Evolutionary conservation across 1,139 yeast species (phyloP), one percentile per base, ranked within the genome.

Genomic region (Magnusiomyces paraingens): DNA sequence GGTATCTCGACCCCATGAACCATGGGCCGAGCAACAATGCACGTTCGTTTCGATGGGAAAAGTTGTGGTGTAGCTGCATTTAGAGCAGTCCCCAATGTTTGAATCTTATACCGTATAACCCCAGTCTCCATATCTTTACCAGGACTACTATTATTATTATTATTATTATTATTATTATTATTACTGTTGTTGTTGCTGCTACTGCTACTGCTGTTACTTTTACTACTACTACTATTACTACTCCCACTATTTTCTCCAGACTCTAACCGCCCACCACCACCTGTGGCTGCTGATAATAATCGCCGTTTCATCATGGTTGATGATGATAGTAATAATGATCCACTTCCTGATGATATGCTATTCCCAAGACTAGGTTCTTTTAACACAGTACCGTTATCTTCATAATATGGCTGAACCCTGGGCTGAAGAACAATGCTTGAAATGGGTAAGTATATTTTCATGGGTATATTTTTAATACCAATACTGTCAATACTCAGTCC

Each of bases 1-100:
- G 82, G 80, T 1, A 83, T 66, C 11, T 72, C 70, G 1, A 87
- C 76, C 0, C 96, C 96, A 55, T 88, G 95, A 5, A 81, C 69
- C 20, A 79, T 69, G 0, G 84, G 80, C 38, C 71, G 66, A 0
- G 81, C 78, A 2, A 71, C 55, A 1, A 70, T 63, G 50, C 70
- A 67, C 59, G 62, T 63, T 57, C 64, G 59, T 45, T 55, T 66
- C 15, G 61, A 75, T 49, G 58, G 77, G 59, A 79, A 75, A 45
- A 79, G 61, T 8, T 75, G 77, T 0, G 84, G 80, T n/a, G 79
- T 55, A 11, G 69, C 64, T 2, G 64, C 59, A 47, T 70, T 65
- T 18, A 83, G 66, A 1, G 80, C 71, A 5, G 72, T 69, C 1
- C 76, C 74, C 1, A 84, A 59, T 0, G 78, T 73, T 15, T 59